phyloP scores from a whole-genome alignment of 2,329 filamentous ascomycete genomes.

The Aspergillus versicolor region DNA sequence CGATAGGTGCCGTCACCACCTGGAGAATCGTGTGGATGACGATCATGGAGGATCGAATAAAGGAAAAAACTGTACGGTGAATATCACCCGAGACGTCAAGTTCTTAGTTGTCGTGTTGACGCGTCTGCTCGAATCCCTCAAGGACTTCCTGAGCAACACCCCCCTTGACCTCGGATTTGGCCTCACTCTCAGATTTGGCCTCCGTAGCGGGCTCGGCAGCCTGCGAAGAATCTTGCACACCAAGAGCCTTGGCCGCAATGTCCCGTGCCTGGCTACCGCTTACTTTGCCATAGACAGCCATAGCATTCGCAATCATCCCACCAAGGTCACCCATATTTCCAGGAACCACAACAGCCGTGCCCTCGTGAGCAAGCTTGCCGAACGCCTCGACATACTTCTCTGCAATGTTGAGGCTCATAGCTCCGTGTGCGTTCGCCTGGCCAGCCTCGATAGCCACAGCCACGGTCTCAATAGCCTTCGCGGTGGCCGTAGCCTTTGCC shows the following conservation, averaged over 20 bases:
- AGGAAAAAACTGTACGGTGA: slow-evolving; percentile 2
- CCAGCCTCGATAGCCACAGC: slow-evolving; percentile 73
- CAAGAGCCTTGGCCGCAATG: slow-evolving; percentile 47
- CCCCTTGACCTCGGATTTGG: slow-evolving; percentile 16
- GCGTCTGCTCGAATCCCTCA: slow-evolving; percentile 48
- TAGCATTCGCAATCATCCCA: slow-evolving; percentile 92
- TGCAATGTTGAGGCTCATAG: slow-evolving; percentile 82
- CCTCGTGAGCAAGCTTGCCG: slow-evolving; percentile 86
- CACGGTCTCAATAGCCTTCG: slow-evolving; percentile 82
- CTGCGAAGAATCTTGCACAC: slow-evolving; percentile 23
- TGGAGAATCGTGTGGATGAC: background rate
- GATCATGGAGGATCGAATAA: background rate
- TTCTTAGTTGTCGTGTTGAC: slow-evolving; percentile 30
- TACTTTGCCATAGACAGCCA: slow-evolving; percentile 94
- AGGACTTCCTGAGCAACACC: slow-evolving; percentile 46
- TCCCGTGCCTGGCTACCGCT: slow-evolving; percentile 73
- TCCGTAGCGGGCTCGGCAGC: slow-evolving; percentile 17
- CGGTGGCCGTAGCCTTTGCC: slow-evolving; percentile 81
- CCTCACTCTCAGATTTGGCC: slow-evolving; percentile 12
- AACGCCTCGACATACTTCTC: slow-evolving; percentile 99
- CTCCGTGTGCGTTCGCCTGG: slow-evolving; percentile 72
- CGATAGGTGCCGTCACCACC: background rate
- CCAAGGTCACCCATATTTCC: slow-evolving; percentile 96
- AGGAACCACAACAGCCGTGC: slow-evolving; percentile 91
- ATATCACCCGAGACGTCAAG: slow-evolving; percentile 2